Evolutionary conservation across 345 rosid species (phyloP), one percentile per base, ranked within the genome.

Genomic region (Lumnitzera racemosa): DNA sequence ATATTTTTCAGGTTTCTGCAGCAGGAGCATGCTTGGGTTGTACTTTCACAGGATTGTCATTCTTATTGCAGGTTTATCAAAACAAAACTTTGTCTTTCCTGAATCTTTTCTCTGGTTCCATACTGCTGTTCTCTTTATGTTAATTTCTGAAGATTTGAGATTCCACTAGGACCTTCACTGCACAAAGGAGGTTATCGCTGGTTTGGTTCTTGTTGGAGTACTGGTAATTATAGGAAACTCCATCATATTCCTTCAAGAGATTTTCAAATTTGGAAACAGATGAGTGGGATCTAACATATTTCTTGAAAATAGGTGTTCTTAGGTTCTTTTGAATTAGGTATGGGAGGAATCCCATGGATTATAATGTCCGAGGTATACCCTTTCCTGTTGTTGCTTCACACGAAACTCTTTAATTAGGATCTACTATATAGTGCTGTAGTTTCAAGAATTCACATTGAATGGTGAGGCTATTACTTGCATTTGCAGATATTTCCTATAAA

Each of bases 301-400:
- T 50, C 53, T 27, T 50, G 53, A 14, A 15, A 12, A 17, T 13
- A 81, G 92, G 46, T 62, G 43, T 86, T 51, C 51, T 47, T 53
- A 31, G 85, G 81, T 9, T 74, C 81, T 65, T 77, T 68, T 63
- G 78, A 83, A 15, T 67, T 83, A 25, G 89, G 87, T 43, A 52
- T 86, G 67, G 92, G 92, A 64, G 89, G 81, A 15, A 63, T 86
- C 31, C 89, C 91, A 16, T 86, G 87, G 91, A 66, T 83, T 57
- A 79, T 83, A 72, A 77, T 83, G 83, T 86, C 86, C 3, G 88
- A 86, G 88, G 91, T 83, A 66, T 17, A 46, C 46, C 16, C 12
- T 20, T 23, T 20, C 13, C 41, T 0, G 4, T n/a, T 14, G 46
- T 62, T 15, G 15, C 15, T 17, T 57, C 50, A 29, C 24, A 12